A percentile compares a stretch with the other conserved stretches of the same genome.
phyloP scores from a whole-genome alignment of 352 stramenopile genomes.

The Globisporangium paroecandrum region DNA sequence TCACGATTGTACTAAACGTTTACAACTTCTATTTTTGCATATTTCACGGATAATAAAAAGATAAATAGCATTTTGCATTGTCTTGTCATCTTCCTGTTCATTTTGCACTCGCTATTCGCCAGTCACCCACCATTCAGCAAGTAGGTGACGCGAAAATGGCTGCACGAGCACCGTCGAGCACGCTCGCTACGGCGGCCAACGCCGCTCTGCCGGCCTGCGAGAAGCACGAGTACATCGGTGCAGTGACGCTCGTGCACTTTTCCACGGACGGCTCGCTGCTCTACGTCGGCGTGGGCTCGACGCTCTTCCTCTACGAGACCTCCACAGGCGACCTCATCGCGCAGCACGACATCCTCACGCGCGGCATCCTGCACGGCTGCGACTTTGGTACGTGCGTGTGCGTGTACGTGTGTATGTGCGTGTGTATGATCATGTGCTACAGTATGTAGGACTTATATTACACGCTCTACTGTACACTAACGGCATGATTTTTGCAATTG shows the following conservation, averaged over 20 bases:
- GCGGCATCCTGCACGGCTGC: conserved; percentile 73
- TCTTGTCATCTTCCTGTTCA: too few relatives aligned
- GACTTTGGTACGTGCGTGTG: conserved; percentile 41
- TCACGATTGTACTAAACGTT: too few relatives aligned
- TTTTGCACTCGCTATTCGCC: not conserved
- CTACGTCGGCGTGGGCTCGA: conserved; percentile 66
- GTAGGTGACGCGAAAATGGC: not conserved
- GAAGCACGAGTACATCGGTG: conserved; percentile 77
- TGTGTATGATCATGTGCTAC: not conserved
- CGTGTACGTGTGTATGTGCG: too few relatives aligned
- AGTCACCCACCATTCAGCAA: conserved; percentile 8
- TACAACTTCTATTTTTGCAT: too few relatives aligned
- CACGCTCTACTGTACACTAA: not conserved
- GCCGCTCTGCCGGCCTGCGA: conserved; percentile 15
- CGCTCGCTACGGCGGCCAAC: not conserved
- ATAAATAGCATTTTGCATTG: too few relatives aligned
- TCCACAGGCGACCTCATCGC: conserved; percentile 41
- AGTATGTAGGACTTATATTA: not conserved
- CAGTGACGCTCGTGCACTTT: conserved; percentile 82
- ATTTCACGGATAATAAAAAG: too few relatives aligned
- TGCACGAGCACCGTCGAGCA: not conserved
- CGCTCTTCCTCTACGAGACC: conserved; percentile 64
- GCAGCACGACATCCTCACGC: conserved; percentile 42
- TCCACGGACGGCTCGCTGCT: conserved; percentile 63
- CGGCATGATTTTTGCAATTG: not conserved